Percentiles rank a stretch among this genome's conserved stretches.
These are phyloP conservation scores for Chaetomiaceae sp. DNA, from an alignment of 2,329 filamentous ascomycete species.

Conservation along the genomic window DNA sequence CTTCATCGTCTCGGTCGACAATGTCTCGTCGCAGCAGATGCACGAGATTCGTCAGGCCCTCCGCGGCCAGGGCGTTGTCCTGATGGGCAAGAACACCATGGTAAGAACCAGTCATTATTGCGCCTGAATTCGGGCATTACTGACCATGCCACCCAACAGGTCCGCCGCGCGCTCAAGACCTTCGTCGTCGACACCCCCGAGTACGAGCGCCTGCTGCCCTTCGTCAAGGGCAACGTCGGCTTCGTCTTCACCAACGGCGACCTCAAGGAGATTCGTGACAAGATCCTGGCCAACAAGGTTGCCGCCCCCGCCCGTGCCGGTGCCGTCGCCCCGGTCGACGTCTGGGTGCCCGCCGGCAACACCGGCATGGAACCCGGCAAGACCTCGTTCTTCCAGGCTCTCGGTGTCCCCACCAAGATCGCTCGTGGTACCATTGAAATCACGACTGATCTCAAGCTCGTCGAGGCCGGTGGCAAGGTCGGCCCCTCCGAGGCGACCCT, in stretches of 20 bases:
- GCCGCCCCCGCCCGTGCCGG: conserved; percentile 96
- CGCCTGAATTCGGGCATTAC: neutral
- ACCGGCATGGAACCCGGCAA: conserved; percentile 99
- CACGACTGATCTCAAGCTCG: conserved; percentile 93
- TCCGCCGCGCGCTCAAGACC: conserved; percentile 95
- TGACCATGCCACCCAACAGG: conserved; percentile 42
- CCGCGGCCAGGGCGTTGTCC: conserved; percentile 85
- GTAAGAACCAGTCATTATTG: conserved; percentile 42
- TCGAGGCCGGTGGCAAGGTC: conserved; percentile 89
- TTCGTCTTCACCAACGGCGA: conserved; percentile 99
- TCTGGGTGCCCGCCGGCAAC: conserved; percentile 96
- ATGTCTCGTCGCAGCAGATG: conserved; percentile 99
- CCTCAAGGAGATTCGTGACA: conserved; percentile 86
- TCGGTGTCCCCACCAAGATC: conserved; percentile 99
- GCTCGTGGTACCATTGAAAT: conserved; percentile 99
- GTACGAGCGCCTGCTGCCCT: conserved; percentile 95
- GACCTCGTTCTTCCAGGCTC: conserved; percentile 99
- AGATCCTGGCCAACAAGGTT: conserved; percentile 95
- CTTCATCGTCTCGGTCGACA: conserved; percentile 97
- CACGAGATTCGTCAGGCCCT: conserved; percentile 97
- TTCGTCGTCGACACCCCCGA: conserved; percentile 88
- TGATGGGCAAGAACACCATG: conserved; percentile 99
- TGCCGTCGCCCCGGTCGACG: conserved; percentile 88
- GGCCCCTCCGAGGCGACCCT: conserved; percentile 97
- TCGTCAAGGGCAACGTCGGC: conserved; percentile 95